Percentiles rank a stretch among this genome's conserved stretches.
These are phyloP conservation scores for Tephrocybe rancida DNA, from an alignment of 768 basidiomycete species.

Conservation along the genomic window DNA sequence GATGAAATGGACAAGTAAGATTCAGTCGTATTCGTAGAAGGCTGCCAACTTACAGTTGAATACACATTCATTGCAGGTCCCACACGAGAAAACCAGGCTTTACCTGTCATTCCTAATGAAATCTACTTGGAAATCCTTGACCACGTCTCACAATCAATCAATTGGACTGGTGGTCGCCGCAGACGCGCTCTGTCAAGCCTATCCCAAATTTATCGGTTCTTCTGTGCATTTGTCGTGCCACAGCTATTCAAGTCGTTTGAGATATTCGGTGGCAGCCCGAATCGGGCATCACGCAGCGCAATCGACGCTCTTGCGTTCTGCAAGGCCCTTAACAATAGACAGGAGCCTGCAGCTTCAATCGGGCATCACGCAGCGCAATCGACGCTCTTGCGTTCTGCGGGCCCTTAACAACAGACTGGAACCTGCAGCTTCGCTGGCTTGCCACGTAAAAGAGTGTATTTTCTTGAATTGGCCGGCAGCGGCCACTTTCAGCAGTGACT, in stretches of 20 bases:
- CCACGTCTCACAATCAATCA: conserved; percentile 24
- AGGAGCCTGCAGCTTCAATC: conserved; percentile 20
- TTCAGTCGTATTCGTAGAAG: background rate
- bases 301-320: conserved; percentile 23
- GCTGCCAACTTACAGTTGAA: background rate
- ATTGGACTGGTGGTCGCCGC: conserved; percentile 16
- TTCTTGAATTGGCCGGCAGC: conserved; percentile 20
- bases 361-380: background rate
- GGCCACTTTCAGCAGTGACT: too few relatives aligned
- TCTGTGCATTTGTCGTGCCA: conserved; percentile 38
- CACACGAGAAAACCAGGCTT: background rate
- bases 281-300: background rate
- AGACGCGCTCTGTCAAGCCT: conserved; percentile 28
- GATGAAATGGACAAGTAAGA: conserved; percentile 10
- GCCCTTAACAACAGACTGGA: conserved; percentile 25
- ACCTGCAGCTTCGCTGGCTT: conserved; percentile 29
- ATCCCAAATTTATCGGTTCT: conserved; percentile 44
- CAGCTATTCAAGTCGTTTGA: conserved; percentile 39
- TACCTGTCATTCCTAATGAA: conserved; percentile 40
- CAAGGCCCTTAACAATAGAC: conserved; percentile 23
- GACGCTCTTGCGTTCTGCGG: conserved; percentile 25
- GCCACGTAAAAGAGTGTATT: conserved; percentile 27
- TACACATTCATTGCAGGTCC: background rate
- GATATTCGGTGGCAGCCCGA: conserved; percentile 15
- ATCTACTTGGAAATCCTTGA: conserved; percentile 45